A percentile compares a stretch with the other conserved stretches of the same genome.
These are phyloP conservation scores for Zalerion maritima DNA, from an alignment of 495 filamentous ascomycete genomes.

Conservation along the genomic window DNA sequence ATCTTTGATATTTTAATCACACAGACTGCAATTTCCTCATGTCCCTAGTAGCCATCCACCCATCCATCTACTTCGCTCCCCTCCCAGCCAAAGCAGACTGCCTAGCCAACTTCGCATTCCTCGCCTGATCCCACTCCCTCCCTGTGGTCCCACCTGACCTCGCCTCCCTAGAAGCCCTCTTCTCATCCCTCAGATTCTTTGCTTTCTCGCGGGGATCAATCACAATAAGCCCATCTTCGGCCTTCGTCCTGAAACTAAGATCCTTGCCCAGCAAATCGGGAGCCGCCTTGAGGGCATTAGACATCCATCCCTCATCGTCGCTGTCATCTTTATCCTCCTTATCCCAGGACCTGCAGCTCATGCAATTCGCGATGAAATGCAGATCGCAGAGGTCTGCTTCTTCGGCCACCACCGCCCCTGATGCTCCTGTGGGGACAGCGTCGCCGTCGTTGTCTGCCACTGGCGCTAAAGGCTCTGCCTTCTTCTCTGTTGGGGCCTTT, in stretches of 20 bases:
- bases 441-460: conserved; percentile 19
- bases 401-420: conserved; percentile 38
- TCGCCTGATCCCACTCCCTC: conserved; percentile 41
- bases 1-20: no score
- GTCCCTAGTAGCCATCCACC: neutral
- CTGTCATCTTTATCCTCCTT: conserved; percentile 40
- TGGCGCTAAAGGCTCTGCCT: conserved; percentile 7
- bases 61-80: conserved; percentile 21
- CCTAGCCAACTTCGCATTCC: conserved; percentile 29
- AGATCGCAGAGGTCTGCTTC: conserved; percentile 69
- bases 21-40: neutral
- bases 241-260: conserved; percentile 74
- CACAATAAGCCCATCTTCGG: conserved; percentile 78
- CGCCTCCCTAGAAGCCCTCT: conserved; percentile 34
- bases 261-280: conserved; percentile 89
- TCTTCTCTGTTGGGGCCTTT: conserved; percentile 34
- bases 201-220: conserved; percentile 88
- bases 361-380: conserved; percentile 86
- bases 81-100: conserved; percentile 27
- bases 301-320: conserved; percentile 50
- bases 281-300: conserved; percentile 66
- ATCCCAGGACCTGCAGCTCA: conserved; percentile 77
- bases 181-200: conserved; percentile 52
- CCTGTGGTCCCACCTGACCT: conserved; percentile 32
- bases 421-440: conserved; percentile 11